Evolutionary conservation across 2,329 filamentous ascomycete genomes (phyloP).

Genomic region (Aurifilum marmelostoma): DNA sequence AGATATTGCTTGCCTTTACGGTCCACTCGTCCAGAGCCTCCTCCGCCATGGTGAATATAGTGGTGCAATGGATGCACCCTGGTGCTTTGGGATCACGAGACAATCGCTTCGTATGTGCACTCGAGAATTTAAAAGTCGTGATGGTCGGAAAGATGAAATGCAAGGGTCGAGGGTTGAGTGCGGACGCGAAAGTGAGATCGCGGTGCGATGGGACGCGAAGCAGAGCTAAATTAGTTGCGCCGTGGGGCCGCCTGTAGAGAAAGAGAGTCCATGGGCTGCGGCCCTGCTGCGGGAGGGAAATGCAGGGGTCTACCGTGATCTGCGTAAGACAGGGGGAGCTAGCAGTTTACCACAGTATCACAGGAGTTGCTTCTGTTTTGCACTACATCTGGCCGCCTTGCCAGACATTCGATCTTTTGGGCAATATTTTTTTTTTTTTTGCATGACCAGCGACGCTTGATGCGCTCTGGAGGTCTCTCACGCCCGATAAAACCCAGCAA

Average conservation of each 20-base stretch:
- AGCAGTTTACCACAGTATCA: not conserved
- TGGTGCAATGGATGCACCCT: not conserved
- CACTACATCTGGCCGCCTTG: not conserved
- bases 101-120: not conserved
- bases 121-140: not conserved
- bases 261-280: not conserved
- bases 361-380: not conserved
- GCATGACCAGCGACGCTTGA: not conserved
- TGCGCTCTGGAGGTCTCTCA: not conserved
- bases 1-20: slow-evolving; percentile 62
- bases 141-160: slow-evolving; percentile 5
- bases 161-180: slow-evolving; percentile 7
- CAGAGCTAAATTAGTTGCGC: slow-evolving; percentile 16
- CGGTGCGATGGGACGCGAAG: slow-evolving; percentile 23
- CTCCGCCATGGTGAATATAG: slow-evolving; percentile 18
- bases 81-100: not conserved
- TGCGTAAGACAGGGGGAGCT: slow-evolving; percentile 15
- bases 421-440: not conserved
- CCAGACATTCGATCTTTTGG: not conserved
- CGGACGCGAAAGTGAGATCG: slow-evolving; percentile 12
- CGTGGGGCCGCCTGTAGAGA: slow-evolving; percentile 17
- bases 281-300: not conserved
- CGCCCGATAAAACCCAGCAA: not conserved
- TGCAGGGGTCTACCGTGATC: slow-evolving; percentile 4
- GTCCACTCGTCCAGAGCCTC: slow-evolving; percentile 42